Evolutionary conservation across 345 rosid genomes (phyloP).

Genomic region (Carallia brachiata): DNA sequence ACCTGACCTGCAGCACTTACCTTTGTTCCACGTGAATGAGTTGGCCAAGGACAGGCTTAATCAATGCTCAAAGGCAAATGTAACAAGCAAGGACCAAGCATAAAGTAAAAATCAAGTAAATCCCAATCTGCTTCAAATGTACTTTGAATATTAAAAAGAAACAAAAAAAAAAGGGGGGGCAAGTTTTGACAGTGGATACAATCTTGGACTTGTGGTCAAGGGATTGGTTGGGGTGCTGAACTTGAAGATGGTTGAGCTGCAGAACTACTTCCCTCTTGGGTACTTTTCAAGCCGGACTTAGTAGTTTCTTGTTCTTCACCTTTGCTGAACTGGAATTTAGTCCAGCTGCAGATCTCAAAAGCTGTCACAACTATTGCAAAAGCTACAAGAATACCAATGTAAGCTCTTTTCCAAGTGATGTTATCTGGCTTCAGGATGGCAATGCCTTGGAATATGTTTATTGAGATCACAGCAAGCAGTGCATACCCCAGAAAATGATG

Average conservation of each 20-base stretch:
- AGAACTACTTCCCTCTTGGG: neutral
- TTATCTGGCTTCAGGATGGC: slow-evolving; percentile 34
- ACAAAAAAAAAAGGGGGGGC: neutral
- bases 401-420: slow-evolving; percentile 36
- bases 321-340: neutral
- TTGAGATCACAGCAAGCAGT: slow-evolving; percentile 34
- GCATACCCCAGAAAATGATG: slow-evolving; percentile 53
- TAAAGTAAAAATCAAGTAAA: no score
- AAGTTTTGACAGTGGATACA: neutral
- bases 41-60: no score
- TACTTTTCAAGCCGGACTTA: neutral
- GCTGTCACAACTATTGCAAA: slow-evolving; percentile 16
- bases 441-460: slow-evolving; percentile 47
- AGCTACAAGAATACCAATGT: slow-evolving; percentile 34
- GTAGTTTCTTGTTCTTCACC: neutral
- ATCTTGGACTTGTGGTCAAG: neutral
- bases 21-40: no score
- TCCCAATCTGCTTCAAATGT: no score
- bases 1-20: no score
- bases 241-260: neutral
- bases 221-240: neutral
- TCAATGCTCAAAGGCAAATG: no score
- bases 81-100: no score
- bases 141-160: no score
- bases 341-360: slow-evolving; percentile 46